Evolutionary conservation across 495 filamentous ascomycete genomes (phyloP), one percentile per base, ranked within the genome.

Genomic region (Rhizodiscina lignyota): DNA sequence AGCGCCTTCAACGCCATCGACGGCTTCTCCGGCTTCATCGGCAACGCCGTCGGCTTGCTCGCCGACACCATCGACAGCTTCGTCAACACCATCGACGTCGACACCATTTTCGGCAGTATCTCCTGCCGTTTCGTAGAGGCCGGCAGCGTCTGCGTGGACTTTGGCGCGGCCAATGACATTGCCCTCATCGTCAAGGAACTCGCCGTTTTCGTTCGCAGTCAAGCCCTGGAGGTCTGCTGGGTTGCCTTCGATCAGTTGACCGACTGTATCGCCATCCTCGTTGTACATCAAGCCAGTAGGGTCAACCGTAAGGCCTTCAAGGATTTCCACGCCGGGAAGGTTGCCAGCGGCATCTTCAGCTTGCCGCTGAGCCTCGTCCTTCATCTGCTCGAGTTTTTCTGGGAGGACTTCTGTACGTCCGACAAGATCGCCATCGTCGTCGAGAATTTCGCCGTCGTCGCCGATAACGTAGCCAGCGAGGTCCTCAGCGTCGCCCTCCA

Each of bases 381-480:
- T 36, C 24, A 54, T 51, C 35, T 51, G 48, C 38, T 54, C 37
- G 20, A 42, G 50, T 24, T 58, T 45, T 16, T 60, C 55, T 15
- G 70, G 59, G n/a, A 66, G 43, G 4, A 67, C 55, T 43, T 72
- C 67, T 18, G 59, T 64, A 19, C 64, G 60, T 23, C 68, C 72
- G 35, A 76, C 66, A 13, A 73, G 60, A 40, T 78, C 68, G 11
- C 74, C 74, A 22, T 74, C 70, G 21, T 75, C 66, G 37, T 78
- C 72, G 12, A 78, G 56, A 29, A 77, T 72, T 44, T 74, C 70
- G 13, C 72, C 72, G 4, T 70, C 63, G 10, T 76, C 71, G 30
- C 70, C 69, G 29, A 74, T 61, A 1, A 58, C 59, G 44, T 67
- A 66, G 5, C 71, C 74, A 12, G 63, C 64, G 23, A 77, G 62